phyloP scores from a whole-genome alignment of 225 moss, liverwort and hornwort genomes.

The Bryoerythrophyllum caledonicum region DNA sequence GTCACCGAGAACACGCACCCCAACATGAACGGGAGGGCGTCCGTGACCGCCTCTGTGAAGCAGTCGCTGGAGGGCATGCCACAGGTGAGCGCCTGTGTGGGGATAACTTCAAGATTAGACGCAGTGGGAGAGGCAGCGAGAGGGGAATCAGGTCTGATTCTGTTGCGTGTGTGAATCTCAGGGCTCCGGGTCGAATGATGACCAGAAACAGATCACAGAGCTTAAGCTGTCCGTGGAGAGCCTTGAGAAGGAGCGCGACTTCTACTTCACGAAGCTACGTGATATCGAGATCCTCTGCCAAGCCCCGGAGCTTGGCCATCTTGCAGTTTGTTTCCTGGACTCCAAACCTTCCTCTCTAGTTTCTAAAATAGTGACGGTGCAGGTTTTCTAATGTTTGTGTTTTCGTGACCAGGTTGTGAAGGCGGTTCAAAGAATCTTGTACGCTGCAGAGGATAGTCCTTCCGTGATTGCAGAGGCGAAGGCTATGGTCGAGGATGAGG shows the following conservation, averaged over 20 bases:
- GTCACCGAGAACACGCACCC: conserved; percentile 60
- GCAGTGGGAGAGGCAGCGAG: no score
- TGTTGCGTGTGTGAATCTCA: conserved; percentile 4
- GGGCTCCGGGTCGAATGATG: conserved; percentile 44
- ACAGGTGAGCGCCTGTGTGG: conserved; percentile 44
- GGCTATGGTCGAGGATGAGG: conserved; percentile 66
- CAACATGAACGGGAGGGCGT: conserved; percentile 43
- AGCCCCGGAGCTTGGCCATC: conserved; percentile 84
- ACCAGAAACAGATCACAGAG: conserved; percentile 81
- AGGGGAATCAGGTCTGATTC: conserved; percentile 21
- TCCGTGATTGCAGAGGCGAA: conserved; percentile 89
- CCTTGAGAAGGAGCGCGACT: conserved; percentile 97
- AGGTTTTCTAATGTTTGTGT: no score
- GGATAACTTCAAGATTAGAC: no score
- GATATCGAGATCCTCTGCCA: conserved; percentile 99
- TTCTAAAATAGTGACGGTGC: no score
- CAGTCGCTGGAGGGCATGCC: conserved; percentile 71
- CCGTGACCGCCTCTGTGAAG: conserved; percentile 28
- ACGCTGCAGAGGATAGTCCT: conserved; percentile 85
- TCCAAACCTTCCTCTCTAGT: neutral
- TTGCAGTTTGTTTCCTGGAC: conserved; percentile 63
- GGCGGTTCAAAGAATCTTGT: conserved; percentile 97
- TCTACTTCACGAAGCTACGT: conserved; percentile 98
- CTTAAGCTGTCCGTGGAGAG: conserved; percentile 95
- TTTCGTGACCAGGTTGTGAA: conserved; percentile 68